A percentile compares a stretch with the other conserved stretches of the same genome.
Evolutionary conservation across 2,329 filamentous ascomycete species (phyloP).

Genomic region (Penicillium freii): DNA sequence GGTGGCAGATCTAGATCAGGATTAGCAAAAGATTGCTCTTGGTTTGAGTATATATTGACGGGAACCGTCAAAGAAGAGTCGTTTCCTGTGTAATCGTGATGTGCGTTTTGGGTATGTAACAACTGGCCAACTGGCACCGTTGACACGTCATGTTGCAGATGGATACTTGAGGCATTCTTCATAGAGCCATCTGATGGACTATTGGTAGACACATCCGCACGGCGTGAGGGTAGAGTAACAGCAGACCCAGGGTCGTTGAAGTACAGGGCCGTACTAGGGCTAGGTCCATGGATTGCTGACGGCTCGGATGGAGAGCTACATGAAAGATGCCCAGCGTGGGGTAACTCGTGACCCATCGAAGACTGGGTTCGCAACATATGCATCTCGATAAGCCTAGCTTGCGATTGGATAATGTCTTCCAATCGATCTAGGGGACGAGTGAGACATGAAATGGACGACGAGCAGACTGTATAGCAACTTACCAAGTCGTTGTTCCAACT

Average conservation of each 20-base stretch:
- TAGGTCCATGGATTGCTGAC: slow-evolving; percentile 55
- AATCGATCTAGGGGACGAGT: slow-evolving; percentile 54
- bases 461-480: slow-evolving; percentile 7
- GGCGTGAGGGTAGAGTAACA: slow-evolving; percentile 49
- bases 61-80: slow-evolving; percentile 58
- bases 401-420: slow-evolving; percentile 63
- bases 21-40: slow-evolving; percentile 46
- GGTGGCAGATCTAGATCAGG: slow-evolving; percentile 69
- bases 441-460: background rate
- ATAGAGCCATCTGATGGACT: slow-evolving; percentile 37
- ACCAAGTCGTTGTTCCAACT: slow-evolving; percentile 67
- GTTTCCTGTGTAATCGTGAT: slow-evolving; percentile 46
- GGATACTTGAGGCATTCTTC: slow-evolving; percentile 26
- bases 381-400: slow-evolving; percentile 65
- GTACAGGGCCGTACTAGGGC: slow-evolving; percentile 59
- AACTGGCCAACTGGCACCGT: slow-evolving; percentile 21
- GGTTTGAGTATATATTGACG: slow-evolving; percentile 52
- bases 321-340: slow-evolving; percentile 28
- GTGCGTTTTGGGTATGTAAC: slow-evolving; percentile 24
- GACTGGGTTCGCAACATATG: slow-evolving; percentile 47
- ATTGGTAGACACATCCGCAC: slow-evolving; percentile 43
- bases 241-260: slow-evolving; percentile 56
- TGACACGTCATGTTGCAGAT: slow-evolving; percentile 24
- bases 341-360: slow-evolving; percentile 28
- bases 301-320: slow-evolving; percentile 50